Conservation (phyloP, 2,329 filamentous ascomycete species). For the Coniochaeta ligniaria region DNA sequence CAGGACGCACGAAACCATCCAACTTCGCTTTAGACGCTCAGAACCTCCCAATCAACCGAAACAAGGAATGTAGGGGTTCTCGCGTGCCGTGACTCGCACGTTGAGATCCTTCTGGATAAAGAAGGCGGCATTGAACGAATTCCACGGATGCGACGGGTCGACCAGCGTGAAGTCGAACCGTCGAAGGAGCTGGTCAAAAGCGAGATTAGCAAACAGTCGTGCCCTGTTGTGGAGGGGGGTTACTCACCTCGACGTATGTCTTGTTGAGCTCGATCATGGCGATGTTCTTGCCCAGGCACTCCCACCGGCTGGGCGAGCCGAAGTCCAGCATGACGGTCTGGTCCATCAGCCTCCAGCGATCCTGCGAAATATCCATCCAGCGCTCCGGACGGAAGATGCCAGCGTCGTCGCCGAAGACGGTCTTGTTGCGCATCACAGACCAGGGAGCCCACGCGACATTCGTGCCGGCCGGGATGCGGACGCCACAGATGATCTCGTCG, state of each 20-base stretch:
- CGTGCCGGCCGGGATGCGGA: conserved; percentile 28
- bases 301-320: conserved; percentile 23
- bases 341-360: conserved; percentile 21
- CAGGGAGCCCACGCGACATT: conserved; percentile 28
- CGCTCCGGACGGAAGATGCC: conserved; percentile 34
- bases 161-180: conserved; percentile 7
- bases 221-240: too few species aligned
- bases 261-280: conserved; percentile 34
- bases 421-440: conserved; percentile 22
- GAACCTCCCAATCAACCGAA: neutral
- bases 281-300: conserved; percentile 32
- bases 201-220: neutral
- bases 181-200: conserved; percentile 4
- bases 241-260: conserved; percentile 30
- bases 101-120: neutral
- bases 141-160: conserved; percentile 5
- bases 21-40: neutral
- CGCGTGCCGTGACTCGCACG: neutral
- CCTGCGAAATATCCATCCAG: conserved; percentile 28
- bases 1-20: neutral
- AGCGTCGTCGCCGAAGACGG: conserved; percentile 26
- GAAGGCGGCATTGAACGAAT: conserved; percentile 3
- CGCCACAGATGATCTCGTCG: conserved; percentile 20
- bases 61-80: neutral
- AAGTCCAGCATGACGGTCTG: conserved; percentile 29